phyloP scores from a whole-genome alignment of 169 alveolate species.

The Eimeria praecox region DNA sequence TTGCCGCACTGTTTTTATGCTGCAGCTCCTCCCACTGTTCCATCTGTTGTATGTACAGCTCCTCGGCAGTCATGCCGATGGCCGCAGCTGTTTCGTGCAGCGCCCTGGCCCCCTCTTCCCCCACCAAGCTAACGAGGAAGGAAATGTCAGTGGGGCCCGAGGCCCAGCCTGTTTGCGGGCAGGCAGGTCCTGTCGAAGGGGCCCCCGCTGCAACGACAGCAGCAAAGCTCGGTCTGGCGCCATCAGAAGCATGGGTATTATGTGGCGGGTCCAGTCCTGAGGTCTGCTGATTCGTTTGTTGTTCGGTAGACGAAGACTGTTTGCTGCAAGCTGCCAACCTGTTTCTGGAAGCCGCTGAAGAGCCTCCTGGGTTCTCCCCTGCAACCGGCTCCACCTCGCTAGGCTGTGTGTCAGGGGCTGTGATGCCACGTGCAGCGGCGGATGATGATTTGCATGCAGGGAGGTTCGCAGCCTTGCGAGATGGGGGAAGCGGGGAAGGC shows the following conservation, averaged over 20 bases:
- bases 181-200: neutral
- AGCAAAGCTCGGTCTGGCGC: conserved; percentile 30
- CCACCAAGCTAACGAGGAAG: conserved; percentile 27
- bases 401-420: neutral
- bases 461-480: neutral
- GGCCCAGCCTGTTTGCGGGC: conserved; percentile 63
- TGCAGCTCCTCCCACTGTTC: conserved; percentile 62
- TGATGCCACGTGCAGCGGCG: neutral
- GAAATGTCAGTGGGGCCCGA: conserved; percentile 55
- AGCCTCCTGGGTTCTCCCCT: neutral
- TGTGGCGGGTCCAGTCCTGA: neutral
- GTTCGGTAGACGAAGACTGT: neutral
- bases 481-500: neutral
- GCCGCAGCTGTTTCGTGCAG: conserved; percentile 67
- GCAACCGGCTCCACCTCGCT: neutral
- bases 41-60: conserved; percentile 76
- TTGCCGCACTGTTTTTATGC: neutral
- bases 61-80: conserved; percentile 66
- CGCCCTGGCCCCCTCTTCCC: conserved; percentile 59
- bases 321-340: neutral
- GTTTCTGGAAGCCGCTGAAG: neutral
- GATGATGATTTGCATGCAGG: neutral
- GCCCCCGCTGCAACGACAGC: conserved; percentile 66
- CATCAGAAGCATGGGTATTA: neutral
- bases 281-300: neutral